These are phyloP conservation scores for Thelonectria rubi DNA, from an alignment of 2,329 filamentous ascomycete species.

Conservation along the genomic window DNA sequence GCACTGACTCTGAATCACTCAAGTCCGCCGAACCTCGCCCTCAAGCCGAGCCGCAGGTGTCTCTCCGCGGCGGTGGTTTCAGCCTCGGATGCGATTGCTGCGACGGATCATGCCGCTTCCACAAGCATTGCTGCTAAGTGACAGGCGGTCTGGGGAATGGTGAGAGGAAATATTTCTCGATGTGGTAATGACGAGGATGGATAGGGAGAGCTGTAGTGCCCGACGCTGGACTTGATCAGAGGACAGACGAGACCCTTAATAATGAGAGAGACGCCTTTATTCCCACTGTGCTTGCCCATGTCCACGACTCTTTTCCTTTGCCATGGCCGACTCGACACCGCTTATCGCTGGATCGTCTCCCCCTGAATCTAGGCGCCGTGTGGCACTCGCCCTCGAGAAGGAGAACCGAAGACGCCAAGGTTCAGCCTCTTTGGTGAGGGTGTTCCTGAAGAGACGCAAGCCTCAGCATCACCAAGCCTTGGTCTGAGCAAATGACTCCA, in stretches of 20 bases:
- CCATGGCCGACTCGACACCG: no score
- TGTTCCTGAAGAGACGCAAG: no score
- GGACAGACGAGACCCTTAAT: neutral
- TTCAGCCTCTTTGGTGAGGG: no score
- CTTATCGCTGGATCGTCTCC: no score
- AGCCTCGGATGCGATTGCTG: constrained; percentile 44
- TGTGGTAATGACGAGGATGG: neutral
- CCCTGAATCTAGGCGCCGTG: no score
- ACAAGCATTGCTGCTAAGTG: constrained; percentile 44
- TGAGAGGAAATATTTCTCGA: neutral
- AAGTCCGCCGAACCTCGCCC: constrained; percentile 39
- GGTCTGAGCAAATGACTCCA: no score
- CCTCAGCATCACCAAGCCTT: no score
- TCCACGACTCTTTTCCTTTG: neutral
- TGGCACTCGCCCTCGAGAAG: no score
- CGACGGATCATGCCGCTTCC: constrained; percentile 41
- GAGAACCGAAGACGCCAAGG: no score
- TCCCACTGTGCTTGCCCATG: neutral
- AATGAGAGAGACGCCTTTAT: neutral
- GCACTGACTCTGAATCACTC: neutral
- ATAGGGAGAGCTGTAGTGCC: neutral
- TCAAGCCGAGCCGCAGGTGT: constrained; percentile 37
- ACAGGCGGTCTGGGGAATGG: neutral
- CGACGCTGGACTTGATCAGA: neutral
- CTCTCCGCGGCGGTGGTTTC: constrained; percentile 42